Evolutionary conservation across 176 grass and related monocot genomes (phyloP).

Genomic region (Phragmites australis): DNA sequence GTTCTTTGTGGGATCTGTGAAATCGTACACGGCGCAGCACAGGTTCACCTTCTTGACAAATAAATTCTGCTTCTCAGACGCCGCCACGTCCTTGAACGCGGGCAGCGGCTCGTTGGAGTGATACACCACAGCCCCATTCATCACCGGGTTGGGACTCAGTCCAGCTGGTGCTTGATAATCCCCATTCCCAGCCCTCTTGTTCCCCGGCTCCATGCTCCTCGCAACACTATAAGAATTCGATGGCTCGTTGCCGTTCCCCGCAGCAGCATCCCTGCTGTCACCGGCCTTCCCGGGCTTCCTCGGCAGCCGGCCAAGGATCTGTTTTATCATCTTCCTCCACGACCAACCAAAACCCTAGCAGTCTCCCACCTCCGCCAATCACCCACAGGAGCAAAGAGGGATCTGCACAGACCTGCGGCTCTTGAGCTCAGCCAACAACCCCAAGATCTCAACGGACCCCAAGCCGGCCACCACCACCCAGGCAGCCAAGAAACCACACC

Average conservation of each 20-base stretch:
- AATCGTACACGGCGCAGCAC: slow-evolving; percentile 77
- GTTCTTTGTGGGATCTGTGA: slow-evolving; percentile 66
- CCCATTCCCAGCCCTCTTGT: slow-evolving; percentile 55
- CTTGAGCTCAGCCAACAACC: slow-evolving; percentile 26
- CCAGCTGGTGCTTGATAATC: slow-evolving; percentile 51
- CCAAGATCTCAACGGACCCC: slow-evolving; percentile 40
- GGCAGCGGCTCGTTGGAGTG: slow-evolving; percentile 70
- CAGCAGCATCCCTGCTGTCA: slow-evolving; percentile 60
- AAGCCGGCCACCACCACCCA: neutral
- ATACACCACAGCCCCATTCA: slow-evolving; percentile 56
- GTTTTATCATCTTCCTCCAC: slow-evolving; percentile 76
- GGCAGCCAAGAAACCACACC: neutral
- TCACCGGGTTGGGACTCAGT: slow-evolving; percentile 17
- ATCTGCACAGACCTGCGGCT: slow-evolving; percentile 18
- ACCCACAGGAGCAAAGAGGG: neutral
- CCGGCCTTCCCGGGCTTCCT: slow-evolving; percentile 74
- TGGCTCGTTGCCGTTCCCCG: slow-evolving; percentile 46
- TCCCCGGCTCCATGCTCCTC: slow-evolving; percentile 55
- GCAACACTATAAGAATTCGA: slow-evolving; percentile 63
- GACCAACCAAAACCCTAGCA: slow-evolving; percentile 41
- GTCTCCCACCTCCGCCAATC: slow-evolving; percentile 18
- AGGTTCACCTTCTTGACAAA: slow-evolving; percentile 79
- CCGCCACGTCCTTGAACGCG: slow-evolving; percentile 76
- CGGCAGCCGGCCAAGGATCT: slow-evolving; percentile 82
- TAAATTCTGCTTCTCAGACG: slow-evolving; percentile 78